These are phyloP conservation scores for Globisporangium yorkense DNA, from an alignment of 352 stramenopile species.

Conservation along the genomic window DNA sequence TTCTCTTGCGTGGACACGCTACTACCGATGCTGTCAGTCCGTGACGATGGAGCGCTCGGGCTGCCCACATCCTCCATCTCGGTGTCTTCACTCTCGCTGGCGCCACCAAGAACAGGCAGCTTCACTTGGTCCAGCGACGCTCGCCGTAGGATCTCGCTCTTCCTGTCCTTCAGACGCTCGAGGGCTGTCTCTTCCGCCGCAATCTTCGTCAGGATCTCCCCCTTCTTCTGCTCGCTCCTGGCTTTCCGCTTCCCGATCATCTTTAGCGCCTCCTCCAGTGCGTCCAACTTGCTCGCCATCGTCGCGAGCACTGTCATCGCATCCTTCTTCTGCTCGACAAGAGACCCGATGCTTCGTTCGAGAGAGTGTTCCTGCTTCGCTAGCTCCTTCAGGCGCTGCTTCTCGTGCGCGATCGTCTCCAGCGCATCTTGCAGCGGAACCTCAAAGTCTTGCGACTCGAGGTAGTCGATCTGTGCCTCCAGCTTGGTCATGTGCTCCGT, in stretches of 20 bases:
- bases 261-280: conserved; percentile 61
- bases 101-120: conserved; percentile 50
- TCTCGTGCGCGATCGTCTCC: conserved; percentile 38
- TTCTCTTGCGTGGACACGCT: no score
- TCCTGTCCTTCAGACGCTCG: conserved; percentile 90
- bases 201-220: conserved; percentile 80
- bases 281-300: conserved; percentile 34
- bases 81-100: conserved; percentile 32
- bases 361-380: conserved; percentile 42
- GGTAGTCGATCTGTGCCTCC: conserved; percentile 66
- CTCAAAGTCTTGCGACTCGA: conserved; percentile 62
- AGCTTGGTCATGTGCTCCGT: conserved; percentile 81
- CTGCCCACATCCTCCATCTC: conserved; percentile 49
- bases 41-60: no score
- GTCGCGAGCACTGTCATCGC: conserved; percentile 32
- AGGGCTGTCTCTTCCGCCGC: conserved; percentile 86
- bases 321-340: conserved; percentile 79
- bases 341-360: conserved; percentile 30
- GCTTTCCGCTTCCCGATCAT: conserved; percentile 52
- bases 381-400: conserved; percentile 46
- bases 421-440: conserved; percentile 38
- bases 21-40: no score
- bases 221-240: conserved; percentile 56
- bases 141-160: conserved; percentile 93
- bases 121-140: conserved; percentile 94